Percentiles rank a stretch among this genome's conserved stretches.
Evolutionary conservation across 129 eudicot species (phyloP).

Genomic region (Flaveria trinervia): DNA sequence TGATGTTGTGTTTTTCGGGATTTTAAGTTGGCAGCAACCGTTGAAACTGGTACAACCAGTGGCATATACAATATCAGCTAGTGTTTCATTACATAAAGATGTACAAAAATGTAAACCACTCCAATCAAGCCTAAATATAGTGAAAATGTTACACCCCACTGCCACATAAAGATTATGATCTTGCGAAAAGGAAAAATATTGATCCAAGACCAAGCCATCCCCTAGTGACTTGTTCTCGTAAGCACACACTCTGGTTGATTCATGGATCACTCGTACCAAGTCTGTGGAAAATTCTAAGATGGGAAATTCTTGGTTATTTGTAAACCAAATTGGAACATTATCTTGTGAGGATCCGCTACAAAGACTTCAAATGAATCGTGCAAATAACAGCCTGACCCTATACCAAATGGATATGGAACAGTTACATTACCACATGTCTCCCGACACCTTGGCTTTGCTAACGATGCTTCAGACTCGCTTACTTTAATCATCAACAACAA

Average conservation of each 20-base stretch:
- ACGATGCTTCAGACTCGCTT: background rate
- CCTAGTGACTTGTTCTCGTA: too few species aligned
- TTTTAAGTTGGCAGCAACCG: constrained; percentile 32
- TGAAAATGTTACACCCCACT: constrained; percentile 20
- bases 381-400: constrained; percentile 6
- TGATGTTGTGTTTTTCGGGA: background rate
- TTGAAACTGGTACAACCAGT: constrained; percentile 20
- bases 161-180: constrained; percentile 21
- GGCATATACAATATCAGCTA: background rate
- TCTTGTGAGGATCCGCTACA: background rate
- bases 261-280: constrained; percentile 1
- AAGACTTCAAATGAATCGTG: constrained; percentile 17
- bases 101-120: background rate
- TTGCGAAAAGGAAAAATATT: constrained; percentile 22
- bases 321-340: constrained; percentile 5
- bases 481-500: background rate
- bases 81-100: background rate
- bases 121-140: too few species aligned
- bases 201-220: background rate
- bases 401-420: constrained; percentile 25
- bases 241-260: background rate
- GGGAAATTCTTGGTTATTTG: background rate
- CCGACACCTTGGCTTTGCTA: constrained; percentile 26
- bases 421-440: constrained; percentile 23
- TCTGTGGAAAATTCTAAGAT: constrained; percentile 12